These are phyloP conservation scores for Cordyceps fumosorosea DNA, from an alignment of 2,329 filamentous ascomycete species.

Conservation along the genomic window DNA sequence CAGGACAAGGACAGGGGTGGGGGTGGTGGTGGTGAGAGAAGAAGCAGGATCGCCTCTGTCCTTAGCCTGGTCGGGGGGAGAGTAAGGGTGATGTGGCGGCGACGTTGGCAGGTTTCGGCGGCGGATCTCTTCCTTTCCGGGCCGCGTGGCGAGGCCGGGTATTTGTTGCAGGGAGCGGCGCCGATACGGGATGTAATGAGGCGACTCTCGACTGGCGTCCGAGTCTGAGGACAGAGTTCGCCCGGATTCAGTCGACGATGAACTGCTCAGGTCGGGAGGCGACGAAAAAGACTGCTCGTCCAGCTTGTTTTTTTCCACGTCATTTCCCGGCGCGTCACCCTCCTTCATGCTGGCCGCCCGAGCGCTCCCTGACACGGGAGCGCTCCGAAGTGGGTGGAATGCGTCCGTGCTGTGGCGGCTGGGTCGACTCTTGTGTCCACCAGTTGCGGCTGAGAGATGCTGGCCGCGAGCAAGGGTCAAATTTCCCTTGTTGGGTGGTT, in stretches of 20 bases:
- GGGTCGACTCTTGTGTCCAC: background rate
- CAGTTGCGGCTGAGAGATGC: background rate
- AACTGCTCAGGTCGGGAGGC: background rate
- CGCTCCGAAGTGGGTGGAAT: conserved; percentile 1
- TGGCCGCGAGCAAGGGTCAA: background rate
- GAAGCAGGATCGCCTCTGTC: background rate
- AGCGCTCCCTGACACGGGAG: conserved; percentile 10
- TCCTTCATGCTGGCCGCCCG: conserved; percentile 3
- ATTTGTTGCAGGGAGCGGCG: conserved; percentile 4
- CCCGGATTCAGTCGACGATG: conserved; percentile 5
- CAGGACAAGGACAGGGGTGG: background rate
- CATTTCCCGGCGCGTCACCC: background rate
- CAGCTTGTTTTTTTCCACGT: background rate
- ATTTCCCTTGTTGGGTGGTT: background rate
- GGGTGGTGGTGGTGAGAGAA: background rate
- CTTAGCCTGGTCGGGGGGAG: background rate
- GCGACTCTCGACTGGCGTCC: background rate
- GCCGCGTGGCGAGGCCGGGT: conserved; percentile 7
- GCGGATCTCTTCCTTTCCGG: background rate
- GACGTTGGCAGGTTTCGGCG: background rate
- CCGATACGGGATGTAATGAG: conserved; percentile 5
- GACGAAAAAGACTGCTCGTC: background rate
- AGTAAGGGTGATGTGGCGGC: background rate
- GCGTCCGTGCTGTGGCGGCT: conserved; percentile 10
- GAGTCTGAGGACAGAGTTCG: background rate